phyloP scores from a whole-genome alignment of 306 rosid genomes.

The Parietaria judaica region DNA sequence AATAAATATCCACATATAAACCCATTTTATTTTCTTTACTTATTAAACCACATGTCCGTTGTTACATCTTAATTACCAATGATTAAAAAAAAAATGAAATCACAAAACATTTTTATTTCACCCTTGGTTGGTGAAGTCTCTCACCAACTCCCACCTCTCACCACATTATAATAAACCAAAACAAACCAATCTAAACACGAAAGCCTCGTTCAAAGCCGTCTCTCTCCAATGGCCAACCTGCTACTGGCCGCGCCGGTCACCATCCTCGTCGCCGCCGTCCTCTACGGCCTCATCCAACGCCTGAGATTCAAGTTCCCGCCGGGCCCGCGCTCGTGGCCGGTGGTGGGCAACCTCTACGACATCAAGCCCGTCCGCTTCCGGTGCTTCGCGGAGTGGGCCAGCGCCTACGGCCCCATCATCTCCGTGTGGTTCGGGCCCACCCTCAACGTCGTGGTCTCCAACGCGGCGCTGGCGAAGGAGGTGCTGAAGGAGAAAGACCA shows the following conservation, averaged over 20 bases:
- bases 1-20: no score
- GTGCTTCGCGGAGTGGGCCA: slow-evolving; percentile 77
- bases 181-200: not conserved
- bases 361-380: slow-evolving; percentile 75
- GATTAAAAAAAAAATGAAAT: no score
- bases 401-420: slow-evolving; percentile 64
- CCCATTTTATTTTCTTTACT: no score
- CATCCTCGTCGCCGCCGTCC: slow-evolving; percentile 24
- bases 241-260: slow-evolving; percentile 9
- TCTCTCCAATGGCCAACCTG: not conserved
- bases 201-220: not conserved
- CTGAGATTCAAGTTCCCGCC: slow-evolving; percentile 78
- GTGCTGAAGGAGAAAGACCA: slow-evolving; percentile 76
- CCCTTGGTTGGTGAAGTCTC: slow-evolving; percentile 1
- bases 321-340: slow-evolving; percentile 70
- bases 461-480: slow-evolving; percentile 50
- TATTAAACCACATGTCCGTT: no score
- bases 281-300: slow-evolving; percentile 30
- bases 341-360: slow-evolving; percentile 83
- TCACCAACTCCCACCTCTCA: not conserved
- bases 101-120: not conserved
- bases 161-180: not conserved
- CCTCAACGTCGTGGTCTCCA: slow-evolving; percentile 59
- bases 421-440: slow-evolving; percentile 90
- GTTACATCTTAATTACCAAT: no score